These are phyloP conservation scores for Hippophae tibetana DNA, from an alignment of 306 rosid species.

Conservation along the genomic window DNA sequence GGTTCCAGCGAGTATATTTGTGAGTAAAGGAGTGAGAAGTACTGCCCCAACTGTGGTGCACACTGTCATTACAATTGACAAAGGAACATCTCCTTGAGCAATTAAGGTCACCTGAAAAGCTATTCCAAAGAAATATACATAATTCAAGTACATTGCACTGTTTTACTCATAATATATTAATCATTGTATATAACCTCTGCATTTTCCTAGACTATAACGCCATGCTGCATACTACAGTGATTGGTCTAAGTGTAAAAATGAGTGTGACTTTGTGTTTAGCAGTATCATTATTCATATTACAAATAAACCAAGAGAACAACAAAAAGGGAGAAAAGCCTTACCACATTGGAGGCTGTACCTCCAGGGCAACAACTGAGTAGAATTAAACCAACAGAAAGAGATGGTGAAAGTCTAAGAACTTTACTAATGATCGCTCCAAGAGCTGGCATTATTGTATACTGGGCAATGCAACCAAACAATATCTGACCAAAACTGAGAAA, in stretches of 20 bases:
- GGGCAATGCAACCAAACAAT: constrained; percentile 35
- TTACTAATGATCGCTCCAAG: constrained; percentile 21
- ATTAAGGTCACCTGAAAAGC: constrained; percentile 41
- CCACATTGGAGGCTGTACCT: constrained; percentile 47
- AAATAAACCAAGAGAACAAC: neutral
- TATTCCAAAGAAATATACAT: constrained; percentile 11
- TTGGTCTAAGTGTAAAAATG: neutral
- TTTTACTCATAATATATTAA: neutral
- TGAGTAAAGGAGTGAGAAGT: constrained; percentile 31
- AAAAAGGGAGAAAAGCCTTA: constrained; percentile 11
- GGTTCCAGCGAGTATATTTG: constrained; percentile 30
- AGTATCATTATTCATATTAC: neutral
- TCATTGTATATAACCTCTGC: neutral
- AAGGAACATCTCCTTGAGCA: constrained; percentile 40
- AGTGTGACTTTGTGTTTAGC: neutral
- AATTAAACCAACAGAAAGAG: constrained; percentile 34
- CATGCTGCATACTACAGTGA: too few relatives aligned
- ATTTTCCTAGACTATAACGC: too few relatives aligned
- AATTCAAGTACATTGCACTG: constrained; percentile 1
- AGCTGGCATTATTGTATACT: constrained; percentile 35
- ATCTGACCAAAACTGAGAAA: constrained; percentile 23
- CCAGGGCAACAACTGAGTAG: constrained; percentile 45
- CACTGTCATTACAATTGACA: constrained; percentile 37
- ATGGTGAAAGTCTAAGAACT: constrained; percentile 25
- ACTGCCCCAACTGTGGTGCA: constrained; percentile 43